A percentile compares a stretch with the other conserved stretches of the same genome.
These are phyloP conservation scores for Diplogelasinospora grovesii DNA, from an alignment of 495 filamentous ascomycete species.

Conservation along the genomic window DNA sequence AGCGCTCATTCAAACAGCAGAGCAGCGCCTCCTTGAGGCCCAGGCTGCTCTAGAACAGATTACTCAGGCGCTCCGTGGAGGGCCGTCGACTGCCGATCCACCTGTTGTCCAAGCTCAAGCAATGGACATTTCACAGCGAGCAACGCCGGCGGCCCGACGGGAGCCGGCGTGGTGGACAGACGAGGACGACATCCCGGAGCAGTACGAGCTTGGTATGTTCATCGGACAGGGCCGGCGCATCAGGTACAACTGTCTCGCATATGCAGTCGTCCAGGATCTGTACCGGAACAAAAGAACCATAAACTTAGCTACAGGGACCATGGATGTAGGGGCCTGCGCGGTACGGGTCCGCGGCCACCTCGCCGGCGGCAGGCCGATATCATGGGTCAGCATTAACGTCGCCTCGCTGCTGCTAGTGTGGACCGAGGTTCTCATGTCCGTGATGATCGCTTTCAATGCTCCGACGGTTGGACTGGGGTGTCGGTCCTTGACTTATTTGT, in stretches of 20 bases:
- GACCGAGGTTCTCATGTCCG: conserved; percentile 5
- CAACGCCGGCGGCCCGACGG: neutral
- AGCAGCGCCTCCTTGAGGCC: no score
- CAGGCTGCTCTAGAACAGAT: no score
- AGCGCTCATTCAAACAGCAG: no score
- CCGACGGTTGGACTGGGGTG: conserved; percentile 7
- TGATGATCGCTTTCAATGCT: conserved; percentile 6
- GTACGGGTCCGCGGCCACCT: neutral
- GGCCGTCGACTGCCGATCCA: no score
- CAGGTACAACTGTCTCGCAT: conserved; percentile 5
- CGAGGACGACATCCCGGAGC: neutral
- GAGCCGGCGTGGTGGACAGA: neutral
- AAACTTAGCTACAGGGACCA: neutral
- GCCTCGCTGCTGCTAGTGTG: conserved; percentile 1
- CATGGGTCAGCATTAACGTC: neutral
- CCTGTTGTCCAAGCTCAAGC: no score
- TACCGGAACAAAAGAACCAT: no score
- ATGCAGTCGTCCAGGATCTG: conserved; percentile 1
- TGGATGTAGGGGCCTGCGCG: neutral
- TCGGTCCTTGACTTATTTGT: neutral
- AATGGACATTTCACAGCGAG: no score
- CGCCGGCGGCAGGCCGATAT: neutral
- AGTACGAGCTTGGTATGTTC: neutral
- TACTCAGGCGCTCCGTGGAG: no score
- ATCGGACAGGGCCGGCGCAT: conserved; percentile 9